A percentile compares a stretch with the other conserved stretches of the same genome.
Conservation (phyloP, 371 early-diverging fungal species). For the Mucor circinelloides region DNA sequence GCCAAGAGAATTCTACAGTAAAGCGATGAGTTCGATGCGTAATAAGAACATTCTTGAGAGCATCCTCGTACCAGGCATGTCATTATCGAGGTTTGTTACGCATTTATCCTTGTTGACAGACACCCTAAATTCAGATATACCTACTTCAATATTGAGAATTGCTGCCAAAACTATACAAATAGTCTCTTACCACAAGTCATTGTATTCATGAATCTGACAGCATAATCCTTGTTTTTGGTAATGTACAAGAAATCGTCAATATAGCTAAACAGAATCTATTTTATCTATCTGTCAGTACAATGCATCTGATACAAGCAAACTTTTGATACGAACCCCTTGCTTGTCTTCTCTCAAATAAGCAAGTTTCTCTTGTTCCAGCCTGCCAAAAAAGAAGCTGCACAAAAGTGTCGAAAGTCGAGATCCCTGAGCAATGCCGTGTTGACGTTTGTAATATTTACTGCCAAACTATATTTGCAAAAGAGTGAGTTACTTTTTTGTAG, state of each 20-base stretch:
- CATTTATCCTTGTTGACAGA: constrained; percentile 51
- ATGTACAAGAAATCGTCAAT: constrained; percentile 87
- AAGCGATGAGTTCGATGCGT: neutral
- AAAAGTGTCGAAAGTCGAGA: constrained; percentile 82
- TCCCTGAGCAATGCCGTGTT: constrained; percentile 87
- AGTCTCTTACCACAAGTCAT: constrained; percentile 58
- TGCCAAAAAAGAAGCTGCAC: constrained; percentile 80
- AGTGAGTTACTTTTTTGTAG: neutral
- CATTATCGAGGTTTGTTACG: constrained; percentile 11
- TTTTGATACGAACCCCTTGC: constrained; percentile 20
- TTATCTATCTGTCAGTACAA: neutral
- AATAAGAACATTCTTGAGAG: constrained; percentile 3
- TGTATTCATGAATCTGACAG: constrained; percentile 36
- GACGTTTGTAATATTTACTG: constrained; percentile 62
- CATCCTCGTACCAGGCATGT: constrained; percentile 11
- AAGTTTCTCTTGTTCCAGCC: constrained; percentile 58
- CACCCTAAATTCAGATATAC: constrained; percentile 50
- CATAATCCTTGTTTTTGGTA: constrained; percentile 32
- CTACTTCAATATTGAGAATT: constrained; percentile 27
- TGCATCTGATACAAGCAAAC: neutral
- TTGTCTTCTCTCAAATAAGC: constrained; percentile 19
- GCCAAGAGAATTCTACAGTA: constrained; percentile 80
- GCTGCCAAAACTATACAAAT: constrained; percentile 6
- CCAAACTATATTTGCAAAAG: constrained; percentile 36
- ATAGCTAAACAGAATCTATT: constrained; percentile 70